These are phyloP conservation scores for Chaetomium sp. DNA, from an alignment of 2,329 filamentous ascomycete species.

Conservation along the genomic window DNA sequence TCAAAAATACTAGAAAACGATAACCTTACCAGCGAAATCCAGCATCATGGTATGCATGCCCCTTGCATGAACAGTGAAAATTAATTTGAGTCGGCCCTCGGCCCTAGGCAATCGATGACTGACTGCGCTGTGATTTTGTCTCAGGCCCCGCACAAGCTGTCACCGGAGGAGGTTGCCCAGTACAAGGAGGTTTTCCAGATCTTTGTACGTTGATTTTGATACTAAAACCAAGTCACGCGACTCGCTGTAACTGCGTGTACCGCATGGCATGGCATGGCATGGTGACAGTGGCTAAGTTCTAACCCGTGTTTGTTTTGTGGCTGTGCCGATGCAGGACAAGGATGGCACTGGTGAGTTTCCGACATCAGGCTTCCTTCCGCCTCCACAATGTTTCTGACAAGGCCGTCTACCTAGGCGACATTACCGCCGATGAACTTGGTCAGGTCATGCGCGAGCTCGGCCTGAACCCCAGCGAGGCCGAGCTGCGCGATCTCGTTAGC, in stretches of 20 bases:
- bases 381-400: not conserved
- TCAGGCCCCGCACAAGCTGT: conserved; percentile 11
- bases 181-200: conserved; percentile 36
- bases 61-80: not conserved
- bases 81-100: not conserved
- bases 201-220: conserved; percentile 32
- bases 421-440: conserved; percentile 65
- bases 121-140: not conserved
- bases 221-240: conserved; percentile 8
- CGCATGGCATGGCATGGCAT: not conserved
- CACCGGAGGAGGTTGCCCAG: conserved; percentile 30
- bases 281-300: not conserved
- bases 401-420: conserved; percentile 55
- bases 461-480: conserved; percentile 62
- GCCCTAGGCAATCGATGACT: not conserved
- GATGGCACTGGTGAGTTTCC: conserved; percentile 57
- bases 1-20: not conserved
- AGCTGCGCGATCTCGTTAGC: conserved; percentile 68
- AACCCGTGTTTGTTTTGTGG: conserved; percentile 9
- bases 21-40: not conserved
- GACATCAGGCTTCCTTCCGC: not conserved
- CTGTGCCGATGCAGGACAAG: conserved; percentile 51
- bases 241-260: not conserved
- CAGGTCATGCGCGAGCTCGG: conserved; percentile 66
- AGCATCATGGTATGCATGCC: not conserved